These are phyloP conservation scores for Tricholoma matsutake DNA, from an alignment of 768 basidiomycete genomes.

Conservation along the genomic window DNA sequence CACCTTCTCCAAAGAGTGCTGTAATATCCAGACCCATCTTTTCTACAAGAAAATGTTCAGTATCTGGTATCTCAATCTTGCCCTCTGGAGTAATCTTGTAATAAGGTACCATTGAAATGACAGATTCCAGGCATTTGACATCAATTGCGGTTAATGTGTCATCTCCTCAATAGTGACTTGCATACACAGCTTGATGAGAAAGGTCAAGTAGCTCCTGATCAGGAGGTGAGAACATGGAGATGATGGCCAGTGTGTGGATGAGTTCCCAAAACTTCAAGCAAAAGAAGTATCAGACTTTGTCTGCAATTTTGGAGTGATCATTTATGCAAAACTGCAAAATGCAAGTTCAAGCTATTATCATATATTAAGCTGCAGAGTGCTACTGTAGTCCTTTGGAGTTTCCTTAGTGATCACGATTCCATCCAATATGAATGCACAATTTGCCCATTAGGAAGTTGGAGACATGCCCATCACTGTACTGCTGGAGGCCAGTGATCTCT, in stretches of 20 bases:
- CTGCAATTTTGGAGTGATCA: no score
- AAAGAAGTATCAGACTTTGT: no score
- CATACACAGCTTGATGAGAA: not conserved
- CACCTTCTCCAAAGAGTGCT: no score
- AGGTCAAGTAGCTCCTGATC: not conserved
- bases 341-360: no score
- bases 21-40: not conserved
- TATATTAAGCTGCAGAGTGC: no score
- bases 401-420: not conserved
- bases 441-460: constrained; percentile 37
- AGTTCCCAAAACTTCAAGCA: no score
- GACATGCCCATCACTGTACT: constrained; percentile 27
- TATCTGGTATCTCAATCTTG: not conserved
- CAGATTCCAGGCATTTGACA: no score
- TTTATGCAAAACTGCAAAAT: no score
- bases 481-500: not conserved
- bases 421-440: no score
- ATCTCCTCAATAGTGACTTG: no score
- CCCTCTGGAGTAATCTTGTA: not conserved
- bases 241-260: no score
- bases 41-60: not conserved
- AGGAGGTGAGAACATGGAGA: not conserved
- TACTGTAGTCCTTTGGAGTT: not conserved
- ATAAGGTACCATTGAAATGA: not conserved
- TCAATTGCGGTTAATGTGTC: no score